These are phyloP conservation scores for Pichia gijzeniarum DNA, from an alignment of 805 yeast species.

Conservation along the genomic window DNA sequence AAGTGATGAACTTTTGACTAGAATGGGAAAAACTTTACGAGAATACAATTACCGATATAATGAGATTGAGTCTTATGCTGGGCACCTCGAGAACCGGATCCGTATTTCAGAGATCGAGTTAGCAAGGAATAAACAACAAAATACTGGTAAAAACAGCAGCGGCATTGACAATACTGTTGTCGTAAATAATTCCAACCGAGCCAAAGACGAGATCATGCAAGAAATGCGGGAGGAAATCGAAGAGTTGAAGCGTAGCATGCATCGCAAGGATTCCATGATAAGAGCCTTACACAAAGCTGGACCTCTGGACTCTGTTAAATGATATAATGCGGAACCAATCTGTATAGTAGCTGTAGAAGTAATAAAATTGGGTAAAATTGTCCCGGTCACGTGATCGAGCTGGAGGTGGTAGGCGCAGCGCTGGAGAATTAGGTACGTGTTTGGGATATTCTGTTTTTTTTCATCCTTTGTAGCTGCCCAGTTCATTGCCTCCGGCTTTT, in stretches of 20 bases:
- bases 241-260: slow-evolving; percentile 54
- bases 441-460: too few species aligned
- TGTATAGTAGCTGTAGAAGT: too few species aligned
- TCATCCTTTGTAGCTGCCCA: too few species aligned
- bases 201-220: not conserved
- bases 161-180: not conserved
- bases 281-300: slow-evolving; percentile 41
- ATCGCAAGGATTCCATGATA: slow-evolving; percentile 74
- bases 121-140: slow-evolving; percentile 2
- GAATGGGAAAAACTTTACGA: not conserved
- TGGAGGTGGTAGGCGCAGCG: too few species aligned
- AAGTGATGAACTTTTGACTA: not conserved
- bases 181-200: not conserved
- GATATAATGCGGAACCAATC: too few species aligned
- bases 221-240: slow-evolving; percentile 61
- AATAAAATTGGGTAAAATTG: too few species aligned
- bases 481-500: too few species aligned
- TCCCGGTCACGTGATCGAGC: too few species aligned
- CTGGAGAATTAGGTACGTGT: too few species aligned
- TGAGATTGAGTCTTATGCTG: slow-evolving; percentile 11
- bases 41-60: slow-evolving; percentile 6
- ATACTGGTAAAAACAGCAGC: not conserved
- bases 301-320: too few species aligned
- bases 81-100: slow-evolving; percentile 12
- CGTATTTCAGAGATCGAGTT: slow-evolving; percentile 12